Conservation (phyloP, 331 rosid genomes). For the Quercus phellos region DNA sequence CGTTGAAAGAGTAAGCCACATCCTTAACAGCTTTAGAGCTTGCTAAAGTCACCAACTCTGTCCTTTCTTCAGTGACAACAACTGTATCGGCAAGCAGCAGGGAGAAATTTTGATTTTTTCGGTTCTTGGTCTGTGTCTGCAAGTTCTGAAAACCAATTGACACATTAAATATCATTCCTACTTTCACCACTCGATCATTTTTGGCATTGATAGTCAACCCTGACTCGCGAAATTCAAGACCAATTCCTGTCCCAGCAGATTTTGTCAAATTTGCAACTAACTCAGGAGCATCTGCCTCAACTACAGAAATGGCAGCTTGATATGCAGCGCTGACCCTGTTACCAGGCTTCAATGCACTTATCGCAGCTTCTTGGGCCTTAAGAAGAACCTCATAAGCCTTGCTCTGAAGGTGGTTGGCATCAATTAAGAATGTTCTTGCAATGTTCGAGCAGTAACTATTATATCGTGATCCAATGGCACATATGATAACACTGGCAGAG, state of each 20-base stretch:
- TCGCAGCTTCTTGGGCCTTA: constrained; percentile 65
- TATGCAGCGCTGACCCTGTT: constrained; percentile 55
- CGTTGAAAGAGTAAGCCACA: constrained; percentile 77
- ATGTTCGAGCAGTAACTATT: constrained; percentile 76
- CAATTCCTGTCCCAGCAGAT: constrained; percentile 74
- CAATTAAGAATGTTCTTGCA: constrained; percentile 68
- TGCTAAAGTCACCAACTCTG: constrained; percentile 50
- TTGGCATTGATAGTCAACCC: constrained; percentile 64
- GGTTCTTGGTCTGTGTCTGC: constrained; percentile 43
- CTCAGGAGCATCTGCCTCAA: constrained; percentile 63
- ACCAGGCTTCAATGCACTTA: constrained; percentile 46
- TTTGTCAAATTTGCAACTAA: constrained; percentile 54
- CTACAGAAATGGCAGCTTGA: constrained; percentile 56
- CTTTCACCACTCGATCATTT: constrained; percentile 47
- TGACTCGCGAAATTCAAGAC: constrained; percentile 76
- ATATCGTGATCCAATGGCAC: constrained; percentile 75
- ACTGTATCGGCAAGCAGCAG: constrained; percentile 65
- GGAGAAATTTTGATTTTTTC: constrained; percentile 53
- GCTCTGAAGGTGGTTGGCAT: constrained; percentile 57
- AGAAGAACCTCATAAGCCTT: constrained; percentile 70
- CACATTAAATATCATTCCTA: constrained; percentile 74
- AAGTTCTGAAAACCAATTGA: constrained; percentile 75
- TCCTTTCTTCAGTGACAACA: constrained; percentile 40
- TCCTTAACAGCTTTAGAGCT: constrained; percentile 55
- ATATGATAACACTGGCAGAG: constrained; percentile 66